Conservation (phyloP, 2,329 filamentous ascomycete genomes). For the Fusarium sublunatum region DNA sequence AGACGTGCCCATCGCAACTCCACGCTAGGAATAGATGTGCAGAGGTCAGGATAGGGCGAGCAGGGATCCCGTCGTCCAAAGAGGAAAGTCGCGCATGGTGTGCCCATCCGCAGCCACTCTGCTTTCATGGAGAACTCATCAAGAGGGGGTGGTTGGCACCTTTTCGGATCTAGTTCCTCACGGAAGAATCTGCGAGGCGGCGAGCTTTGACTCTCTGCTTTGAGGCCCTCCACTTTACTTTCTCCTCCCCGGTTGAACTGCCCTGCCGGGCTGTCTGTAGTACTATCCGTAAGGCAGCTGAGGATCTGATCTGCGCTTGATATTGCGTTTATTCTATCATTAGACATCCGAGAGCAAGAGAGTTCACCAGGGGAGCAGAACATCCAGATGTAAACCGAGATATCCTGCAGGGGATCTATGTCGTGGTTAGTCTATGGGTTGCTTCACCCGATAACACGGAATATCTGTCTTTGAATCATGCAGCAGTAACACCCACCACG, state of each 20-base stretch:
- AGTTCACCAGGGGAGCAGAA: neutral
- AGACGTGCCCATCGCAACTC: constrained; percentile 37
- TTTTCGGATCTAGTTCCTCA: constrained; percentile 40
- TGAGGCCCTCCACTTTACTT: constrained; percentile 38
- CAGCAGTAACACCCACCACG: constrained; percentile 35
- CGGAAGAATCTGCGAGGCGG: constrained; percentile 37
- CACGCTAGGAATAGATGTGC: constrained; percentile 49
- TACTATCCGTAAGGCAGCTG: constrained; percentile 21
- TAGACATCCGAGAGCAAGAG: neutral
- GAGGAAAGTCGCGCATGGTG: constrained; percentile 49
- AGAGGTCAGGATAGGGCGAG: constrained; percentile 39
- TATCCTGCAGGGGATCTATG: constrained; percentile 32
- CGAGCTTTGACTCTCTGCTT: constrained; percentile 38
- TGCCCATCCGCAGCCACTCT: constrained; percentile 47
- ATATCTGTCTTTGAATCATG: constrained; percentile 30
- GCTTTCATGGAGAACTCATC: constrained; percentile 37
- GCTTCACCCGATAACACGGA: constrained; percentile 5
- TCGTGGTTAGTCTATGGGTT: constrained; percentile 21
- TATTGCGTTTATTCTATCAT: neutral
- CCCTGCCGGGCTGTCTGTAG: neutral
- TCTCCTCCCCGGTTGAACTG: constrained; percentile 26
- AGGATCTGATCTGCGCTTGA: constrained; percentile 12
- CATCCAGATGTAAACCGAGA: constrained; percentile 10
- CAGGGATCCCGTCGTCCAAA: constrained; percentile 41
- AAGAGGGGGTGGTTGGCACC: constrained; percentile 33